These are phyloP conservation scores for Cryphonectria parasitica DNA, from an alignment of 2,329 filamentous ascomycete genomes.

Conservation along the genomic window DNA sequence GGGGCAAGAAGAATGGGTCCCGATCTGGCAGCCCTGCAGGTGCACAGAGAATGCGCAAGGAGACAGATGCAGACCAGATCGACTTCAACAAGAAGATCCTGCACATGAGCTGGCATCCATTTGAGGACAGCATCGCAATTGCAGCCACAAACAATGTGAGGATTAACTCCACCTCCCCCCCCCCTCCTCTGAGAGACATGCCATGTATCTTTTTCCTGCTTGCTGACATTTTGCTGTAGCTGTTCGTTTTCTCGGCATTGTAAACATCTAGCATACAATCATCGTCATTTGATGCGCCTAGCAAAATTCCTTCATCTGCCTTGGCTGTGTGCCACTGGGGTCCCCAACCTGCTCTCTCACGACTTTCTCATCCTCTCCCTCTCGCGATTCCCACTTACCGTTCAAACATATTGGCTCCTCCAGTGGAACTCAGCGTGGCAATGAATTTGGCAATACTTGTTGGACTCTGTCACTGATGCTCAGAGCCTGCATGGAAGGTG, in stretches of 20 bases:
- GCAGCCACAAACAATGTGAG: conserved; percentile 99
- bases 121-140: conserved; percentile 99
- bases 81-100: conserved; percentile 99
- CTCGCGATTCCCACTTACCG: conserved; percentile 1
- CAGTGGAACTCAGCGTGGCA: conserved; percentile 17
- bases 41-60: conserved; percentile 91
- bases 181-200: not conserved
- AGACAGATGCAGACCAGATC: conserved; percentile 98
- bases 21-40: conserved; percentile 84
- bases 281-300: conserved; percentile 19
- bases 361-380: not conserved
- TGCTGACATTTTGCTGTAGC: conserved; percentile 35
- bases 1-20: conserved; percentile 84
- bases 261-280: conserved; percentile 30
- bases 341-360: conserved; percentile 14
- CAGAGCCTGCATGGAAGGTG: not conserved
- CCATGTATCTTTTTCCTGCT: conserved; percentile 26
- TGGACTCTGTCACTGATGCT: conserved; percentile 7
- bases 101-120: conserved; percentile 99
- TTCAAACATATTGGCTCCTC: not conserved
- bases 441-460: conserved; percentile 14
- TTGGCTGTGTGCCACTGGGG: conserved; percentile 7
- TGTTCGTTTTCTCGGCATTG: conserved; percentile 42
- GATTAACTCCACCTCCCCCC: too few species aligned
- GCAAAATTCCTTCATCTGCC: conserved; percentile 16